Base-by-base conservation (phyloP, 345 rosid genomes). In the Salix brachista region DNA sequence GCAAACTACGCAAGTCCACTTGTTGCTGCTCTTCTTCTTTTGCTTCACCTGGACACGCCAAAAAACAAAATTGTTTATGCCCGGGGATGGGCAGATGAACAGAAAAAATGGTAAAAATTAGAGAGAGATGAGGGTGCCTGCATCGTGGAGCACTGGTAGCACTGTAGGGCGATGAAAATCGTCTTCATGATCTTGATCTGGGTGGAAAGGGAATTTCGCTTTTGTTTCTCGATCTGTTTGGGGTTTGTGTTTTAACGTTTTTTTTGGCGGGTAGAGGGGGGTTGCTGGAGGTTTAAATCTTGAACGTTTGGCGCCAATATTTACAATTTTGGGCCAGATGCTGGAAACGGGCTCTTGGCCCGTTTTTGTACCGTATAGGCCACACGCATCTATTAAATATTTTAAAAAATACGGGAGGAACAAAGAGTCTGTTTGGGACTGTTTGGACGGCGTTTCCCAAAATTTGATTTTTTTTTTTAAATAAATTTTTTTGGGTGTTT, bases 61-160 rank as follows among this genome's bases (percentile, higher is more conserved):
- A 25, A 36, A 14, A 19, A 10, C 18, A 1, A 65, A 25, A 25
- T 13, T 8, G 19, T 18, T 5, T 17, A 13, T 18, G 17, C 41
- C 17, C 34, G 30, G 8, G 8, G 37, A n/a, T 12, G 12, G 16
- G 23, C 10, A 37, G 23, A 61, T 46, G 46, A 28, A 62, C 78
- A 34, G 64, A 48, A 65, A 39, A 16, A 10, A 6, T 25, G 36
- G 41, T 19, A 61, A 13, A 37, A 67, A 67, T 70, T 25, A 75
- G 74, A 54, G 60, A 64, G 10, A 25, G 23, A 12, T 12, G 8
- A 65, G 69, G 50, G 16, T 68, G 79, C 97, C 94, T 94, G 98
- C 98, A 94, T 90, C 2, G 94, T 92, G 66, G 89, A 88, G 84
- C 98, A 94, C 77, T 91, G 92, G 89, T 66, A 87, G 77, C 98